Evolutionary conservation across 192 early-diverging fungal genomes (phyloP), one percentile per base, ranked within the genome.

Genomic region (Coemansia asiatica): DNA sequence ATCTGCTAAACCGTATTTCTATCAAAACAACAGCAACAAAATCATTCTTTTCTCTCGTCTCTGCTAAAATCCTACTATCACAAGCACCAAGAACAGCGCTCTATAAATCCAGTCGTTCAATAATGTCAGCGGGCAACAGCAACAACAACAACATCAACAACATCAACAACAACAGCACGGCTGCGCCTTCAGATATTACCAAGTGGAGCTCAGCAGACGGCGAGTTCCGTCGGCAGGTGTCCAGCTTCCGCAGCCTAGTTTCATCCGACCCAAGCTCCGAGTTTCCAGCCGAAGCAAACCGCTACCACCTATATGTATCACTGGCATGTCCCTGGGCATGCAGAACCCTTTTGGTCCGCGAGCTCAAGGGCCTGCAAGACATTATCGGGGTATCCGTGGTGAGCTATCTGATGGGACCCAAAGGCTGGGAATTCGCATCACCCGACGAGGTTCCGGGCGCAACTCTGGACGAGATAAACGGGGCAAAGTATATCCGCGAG

Each of bases 381-480:
- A 55, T 94, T 46, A 95, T 98, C 61, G 83, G 88, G 9, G 61
- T 97, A 9, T 90, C 91, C n/a, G 92, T 90, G 9, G 95, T 98
- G 15, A 84, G 95, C 82, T 92, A 87, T 73, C 74, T 90, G 50
- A 68, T 98, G 83, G 85, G 83, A 1, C 84, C 85, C 33, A 86
- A 91, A 2, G 93, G 94, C 23, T 95, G 94, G 94, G 85, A 88
- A 67, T 92, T 91, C 76, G 84, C 83, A 50, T 79, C 85, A 54
- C 68, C 85, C 26, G 86, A 89, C 21, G 87, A 94, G 56, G 87
- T 84, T 10, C 89, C 90, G 9, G 94, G 94, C 9, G 83, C 89
- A 2, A 92, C 88, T 44, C 83, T 86, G 7, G 94, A 96, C 69
- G 77, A 85, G 9, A 72, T 93, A 26, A 90, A 94, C 59, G 76